These are phyloP conservation scores for Didymella sp. DNA, from an alignment of 2,329 filamentous ascomycete genomes.

Conservation along the genomic window DNA sequence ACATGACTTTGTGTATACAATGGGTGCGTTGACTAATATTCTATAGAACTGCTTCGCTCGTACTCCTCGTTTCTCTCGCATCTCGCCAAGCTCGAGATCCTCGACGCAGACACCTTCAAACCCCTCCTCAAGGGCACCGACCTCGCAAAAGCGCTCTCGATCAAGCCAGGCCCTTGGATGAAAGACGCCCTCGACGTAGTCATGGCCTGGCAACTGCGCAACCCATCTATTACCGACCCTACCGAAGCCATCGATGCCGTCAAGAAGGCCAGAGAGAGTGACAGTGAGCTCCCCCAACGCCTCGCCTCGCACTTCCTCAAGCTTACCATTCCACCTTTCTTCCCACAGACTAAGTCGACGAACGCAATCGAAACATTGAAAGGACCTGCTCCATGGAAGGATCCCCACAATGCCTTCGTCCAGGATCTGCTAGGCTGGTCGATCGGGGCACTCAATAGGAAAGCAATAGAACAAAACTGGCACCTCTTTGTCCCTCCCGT, in stretches of 20 bases:
- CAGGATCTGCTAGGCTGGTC: conserved; percentile 69
- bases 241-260: conserved; percentile 56
- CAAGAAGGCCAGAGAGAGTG: conserved; percentile 46
- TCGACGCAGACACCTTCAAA: conserved; percentile 58
- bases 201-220: conserved; percentile 85
- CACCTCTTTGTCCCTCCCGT: conserved; percentile 73
- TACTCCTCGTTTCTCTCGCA: conserved; percentile 63
- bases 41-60: conserved; percentile 54
- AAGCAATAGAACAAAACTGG: conserved; percentile 65
- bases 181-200: conserved; percentile 77
- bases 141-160: conserved; percentile 70
- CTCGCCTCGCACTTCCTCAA: conserved; percentile 65
- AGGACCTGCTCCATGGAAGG: conserved; percentile 67
- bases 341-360: conserved; percentile 53
- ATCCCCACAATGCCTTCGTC: conserved; percentile 55
- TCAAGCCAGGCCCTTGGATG: conserved; percentile 84
- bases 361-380: conserved; percentile 64
- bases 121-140: conserved; percentile 74
- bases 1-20: too few species aligned
- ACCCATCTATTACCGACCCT: conserved; percentile 71
- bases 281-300: conserved; percentile 59
- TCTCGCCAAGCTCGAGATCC: conserved; percentile 59
- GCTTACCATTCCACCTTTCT: conserved; percentile 70
- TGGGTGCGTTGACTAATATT: conserved; percentile 21
- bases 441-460: conserved; percentile 59